Percentiles rank a stretch among this genome's conserved stretches.
phyloP scores from a whole-genome alignment of 257 asterid genomes.

The Solanum arcanum region DNA sequence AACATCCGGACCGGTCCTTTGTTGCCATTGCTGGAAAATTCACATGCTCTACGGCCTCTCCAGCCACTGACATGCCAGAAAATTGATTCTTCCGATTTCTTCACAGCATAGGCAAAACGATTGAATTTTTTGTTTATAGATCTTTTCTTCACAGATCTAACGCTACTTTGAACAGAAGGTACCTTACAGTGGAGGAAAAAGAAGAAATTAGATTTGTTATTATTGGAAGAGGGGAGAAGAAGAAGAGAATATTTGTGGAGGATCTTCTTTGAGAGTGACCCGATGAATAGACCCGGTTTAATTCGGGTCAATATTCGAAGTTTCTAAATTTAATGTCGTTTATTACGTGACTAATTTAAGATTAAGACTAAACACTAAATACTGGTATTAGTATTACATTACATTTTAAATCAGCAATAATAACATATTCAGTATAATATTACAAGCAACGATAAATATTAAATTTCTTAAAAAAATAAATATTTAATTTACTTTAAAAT shows the following conservation, averaged over 20 bases:
- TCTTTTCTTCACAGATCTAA: neutral
- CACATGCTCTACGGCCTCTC: slow-evolving; percentile 24
- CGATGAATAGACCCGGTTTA: slow-evolving; percentile 14
- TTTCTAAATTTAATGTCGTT: neutral
- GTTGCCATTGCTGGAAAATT: slow-evolving; percentile 41
- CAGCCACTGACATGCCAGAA: slow-evolving; percentile 36
- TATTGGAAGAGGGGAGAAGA: neutral
- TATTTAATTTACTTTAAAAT: neutral
- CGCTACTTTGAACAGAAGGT: neutral
- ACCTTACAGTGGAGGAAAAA: neutral
- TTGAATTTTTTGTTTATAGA: neutral
- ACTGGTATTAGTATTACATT: neutral
- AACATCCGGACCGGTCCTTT: slow-evolving; percentile 45
- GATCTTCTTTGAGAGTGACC: slow-evolving; percentile 16
- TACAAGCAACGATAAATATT: rapidly evolving
- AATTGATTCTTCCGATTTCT: neutral
- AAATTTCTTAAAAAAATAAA: neutral
- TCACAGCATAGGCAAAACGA: neutral
- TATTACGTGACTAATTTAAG: neutral
- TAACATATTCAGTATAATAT: no score
- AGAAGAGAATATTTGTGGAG: slow-evolving; percentile 13
- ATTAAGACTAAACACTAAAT: neutral
- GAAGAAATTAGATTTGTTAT: neutral
- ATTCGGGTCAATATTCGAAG: slow-evolving; percentile 1
- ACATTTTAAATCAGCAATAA: neutral